A percentile compares a stretch with the other conserved stretches of the same genome.
Evolutionary conservation across 805 yeast genomes (phyloP).

Genomic region (Saccharomycopsis javanensis): DNA sequence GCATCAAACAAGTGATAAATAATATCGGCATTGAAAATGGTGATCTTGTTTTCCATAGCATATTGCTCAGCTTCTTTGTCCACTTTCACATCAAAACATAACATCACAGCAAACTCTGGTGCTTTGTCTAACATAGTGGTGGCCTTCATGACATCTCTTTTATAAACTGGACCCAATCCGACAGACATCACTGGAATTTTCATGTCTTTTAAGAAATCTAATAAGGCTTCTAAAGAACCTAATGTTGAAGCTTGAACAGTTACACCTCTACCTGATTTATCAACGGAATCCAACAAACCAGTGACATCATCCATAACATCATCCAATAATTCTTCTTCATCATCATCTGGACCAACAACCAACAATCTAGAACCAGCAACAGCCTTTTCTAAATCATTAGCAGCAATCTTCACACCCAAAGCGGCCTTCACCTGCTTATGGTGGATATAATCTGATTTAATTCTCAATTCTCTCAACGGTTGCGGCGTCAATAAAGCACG

Average conservation of each 20-base stretch:
- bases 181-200: conserved; percentile 99
- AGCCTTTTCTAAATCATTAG: conserved; percentile 95
- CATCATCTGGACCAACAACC: conserved; percentile 94
- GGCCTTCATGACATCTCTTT: conserved; percentile 97
- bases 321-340: conserved; percentile 94
- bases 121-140: conserved; percentile 95
- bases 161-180: conserved; percentile 95
- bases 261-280: conserved; percentile 92
- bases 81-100: conserved; percentile 93
- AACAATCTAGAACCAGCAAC: conserved; percentile 96
- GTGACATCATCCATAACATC: conserved; percentile 98
- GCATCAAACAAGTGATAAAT: conserved; percentile 95
- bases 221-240: conserved; percentile 94
- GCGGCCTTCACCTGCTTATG: conserved; percentile 99
- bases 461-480: conserved; percentile 90
- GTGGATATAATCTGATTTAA: conserved; percentile 93
- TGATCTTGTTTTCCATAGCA: conserved; percentile 87
- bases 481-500: conserved; percentile 97
- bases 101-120: conserved; percentile 92
- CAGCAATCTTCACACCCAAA: conserved; percentile 96
- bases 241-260: conserved; percentile 97
- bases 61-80: conserved; percentile 98
- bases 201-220: conserved; percentile 96
- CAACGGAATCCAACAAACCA: conserved; percentile 89
- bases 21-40: conserved; percentile 90